A percentile compares a stretch with the other conserved stretches of the same genome.
These are phyloP conservation scores for Pseudogymnoascus sp. DNA, from an alignment of 2,329 filamentous ascomycete species.

Conservation along the genomic window DNA sequence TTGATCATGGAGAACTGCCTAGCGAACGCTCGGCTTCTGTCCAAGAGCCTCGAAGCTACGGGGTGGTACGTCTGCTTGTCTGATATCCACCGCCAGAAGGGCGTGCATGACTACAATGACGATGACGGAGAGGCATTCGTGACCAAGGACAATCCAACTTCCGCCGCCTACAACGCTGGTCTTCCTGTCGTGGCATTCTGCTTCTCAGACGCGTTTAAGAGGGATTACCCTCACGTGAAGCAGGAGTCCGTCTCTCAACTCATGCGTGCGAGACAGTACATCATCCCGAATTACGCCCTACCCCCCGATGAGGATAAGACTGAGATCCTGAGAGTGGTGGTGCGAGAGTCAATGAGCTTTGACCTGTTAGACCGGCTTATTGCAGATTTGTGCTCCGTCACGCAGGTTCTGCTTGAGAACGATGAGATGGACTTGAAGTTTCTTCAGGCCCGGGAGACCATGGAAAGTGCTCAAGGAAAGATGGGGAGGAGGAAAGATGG, in stretches of 20 bases:
- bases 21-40: constrained; percentile 54
- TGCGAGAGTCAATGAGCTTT: constrained; percentile 60
- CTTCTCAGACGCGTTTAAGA: constrained; percentile 52
- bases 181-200: constrained; percentile 61
- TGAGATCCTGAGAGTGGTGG: constrained; percentile 59
- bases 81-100: constrained; percentile 54
- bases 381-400: constrained; percentile 50
- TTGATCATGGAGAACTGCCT: constrained; percentile 59
- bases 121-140: constrained; percentile 22
- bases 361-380: constrained; percentile 57
- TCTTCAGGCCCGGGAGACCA: constrained; percentile 32
- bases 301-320: constrained; percentile 52
- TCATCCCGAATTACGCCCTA: constrained; percentile 62
- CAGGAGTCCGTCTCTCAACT: constrained; percentile 56
- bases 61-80: constrained; percentile 58
- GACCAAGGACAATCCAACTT: constrained; percentile 39
- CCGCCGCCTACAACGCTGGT: constrained; percentile 53
- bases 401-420: constrained; percentile 49
- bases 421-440: constrained; percentile 43
- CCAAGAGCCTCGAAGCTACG: constrained; percentile 54
- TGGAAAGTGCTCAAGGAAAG: neutral
- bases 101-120: constrained; percentile 30
- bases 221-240: constrained; percentile 52
- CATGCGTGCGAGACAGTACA: constrained; percentile 58
- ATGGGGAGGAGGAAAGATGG: neutral